Base-by-base conservation (phyloP, 768 basidiomycete species). In the Tubosaeta sp. region DNA sequence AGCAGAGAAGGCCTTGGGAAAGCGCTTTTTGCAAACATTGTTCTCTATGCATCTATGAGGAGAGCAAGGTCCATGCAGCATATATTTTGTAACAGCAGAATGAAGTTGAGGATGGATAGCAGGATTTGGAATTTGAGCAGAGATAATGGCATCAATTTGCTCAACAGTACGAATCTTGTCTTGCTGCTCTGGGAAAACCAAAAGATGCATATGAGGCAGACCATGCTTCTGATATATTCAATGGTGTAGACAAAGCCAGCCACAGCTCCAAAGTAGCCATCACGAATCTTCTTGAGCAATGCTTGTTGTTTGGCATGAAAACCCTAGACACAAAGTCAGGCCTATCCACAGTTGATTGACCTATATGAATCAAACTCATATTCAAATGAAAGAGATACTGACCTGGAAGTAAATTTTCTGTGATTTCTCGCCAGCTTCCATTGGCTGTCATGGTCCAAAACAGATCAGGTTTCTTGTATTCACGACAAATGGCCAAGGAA, bases 181-280 rank as follows among this genome's bases (percentile, higher is more conserved):
- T 12, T 77, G 51, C 4, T 59, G 61, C 0, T 55, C 62, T 3
- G 65, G 68, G 61, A 55, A 72, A 35, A 81, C 72, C 29, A 68
- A 45, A 16, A 76, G 55, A 59, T 84, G 82, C 58, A 76, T 73
- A 54, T 83, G 80, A 25, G 80, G 80, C 0, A 84, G 72, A 0
- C 79, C 77, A 0, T 75, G 61, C 53, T 83, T 83, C 58, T 83
- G 81, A n/a, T n/a, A 57, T 81, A 83, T 54, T 85, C 78, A 48
- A 81, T 80, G 11, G 72, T 74, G 51, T 79, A 78, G 0, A 83
- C 73, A 51, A 71, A n/a, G n/a, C n/a, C n/a, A n/a, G n/a, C n/a
- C n/a, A n/a, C n/a, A n/a, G n/a, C n/a, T n/a, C n/a, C n/a, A 63
- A 79, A 72, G 39, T 76, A 63, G 7, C 71, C 71, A 38, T 71